phyloP scores from a whole-genome alignment of 177 flowering plant species.

The Tripterygium wilfordii region DNA sequence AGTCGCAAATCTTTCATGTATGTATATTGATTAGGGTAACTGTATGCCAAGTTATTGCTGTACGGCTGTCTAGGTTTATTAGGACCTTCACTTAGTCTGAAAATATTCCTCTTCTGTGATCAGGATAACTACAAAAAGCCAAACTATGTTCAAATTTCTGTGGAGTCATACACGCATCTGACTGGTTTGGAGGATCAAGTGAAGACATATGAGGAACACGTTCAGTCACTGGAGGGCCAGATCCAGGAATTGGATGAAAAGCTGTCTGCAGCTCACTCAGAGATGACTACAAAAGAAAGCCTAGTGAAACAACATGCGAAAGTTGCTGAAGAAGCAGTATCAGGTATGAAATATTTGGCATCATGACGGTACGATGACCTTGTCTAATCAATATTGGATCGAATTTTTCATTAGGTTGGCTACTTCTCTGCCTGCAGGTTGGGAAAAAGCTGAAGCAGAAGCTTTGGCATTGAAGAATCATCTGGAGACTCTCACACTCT shows the following conservation, averaged over 20 bases:
- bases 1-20: no score
- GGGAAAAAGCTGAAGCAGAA: slow-evolving; percentile 98
- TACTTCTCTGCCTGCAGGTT: slow-evolving; percentile 41
- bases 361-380: not conserved
- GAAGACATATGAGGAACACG: slow-evolving; percentile 40
- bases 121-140: slow-evolving; percentile 62
- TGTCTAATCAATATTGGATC: not conserved
- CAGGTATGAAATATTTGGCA: slow-evolving; percentile 31
- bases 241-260: slow-evolving; percentile 62
- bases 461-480: slow-evolving; percentile 75
- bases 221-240: slow-evolving; percentile 44
- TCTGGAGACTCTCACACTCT: slow-evolving; percentile 77
- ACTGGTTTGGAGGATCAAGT: slow-evolving; percentile 60
- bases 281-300: slow-evolving; percentile 53
- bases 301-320: slow-evolving; percentile 71
- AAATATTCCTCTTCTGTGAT: slow-evolving; percentile 9
- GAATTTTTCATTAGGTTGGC: not conserved
- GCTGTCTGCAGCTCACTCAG: slow-evolving; percentile 42
- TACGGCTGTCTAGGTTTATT: not conserved
- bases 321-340: slow-evolving; percentile 84
- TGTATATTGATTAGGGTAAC: no score
- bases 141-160: slow-evolving; percentile 60
- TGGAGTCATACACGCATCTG: slow-evolving; percentile 59
- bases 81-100: slow-evolving; percentile 17
- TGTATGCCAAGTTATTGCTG: no score